Conservation (phyloP, 352 stramenopile species). For the Phytophthora nicotianae region DNA sequence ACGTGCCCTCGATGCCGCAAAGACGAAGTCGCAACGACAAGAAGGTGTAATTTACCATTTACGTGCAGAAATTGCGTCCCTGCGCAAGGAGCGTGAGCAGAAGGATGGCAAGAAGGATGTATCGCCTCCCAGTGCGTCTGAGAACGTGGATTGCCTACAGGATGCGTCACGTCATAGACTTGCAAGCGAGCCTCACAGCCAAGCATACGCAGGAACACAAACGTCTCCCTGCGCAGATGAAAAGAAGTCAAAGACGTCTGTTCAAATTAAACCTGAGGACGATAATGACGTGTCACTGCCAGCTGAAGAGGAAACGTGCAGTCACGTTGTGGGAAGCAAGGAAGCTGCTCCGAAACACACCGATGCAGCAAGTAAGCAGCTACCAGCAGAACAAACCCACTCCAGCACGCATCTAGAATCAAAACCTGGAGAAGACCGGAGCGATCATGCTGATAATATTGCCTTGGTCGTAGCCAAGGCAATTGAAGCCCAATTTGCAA, state of each 20-base stretch:
- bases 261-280: constrained; percentile 3
- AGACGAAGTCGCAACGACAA: constrained; percentile 34
- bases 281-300: constrained; percentile 27
- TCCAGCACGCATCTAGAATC: not conserved
- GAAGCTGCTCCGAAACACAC: not conserved
- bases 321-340: constrained; percentile 2
- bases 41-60: constrained; percentile 35
- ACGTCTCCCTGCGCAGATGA: constrained; percentile 5
- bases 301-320: constrained; percentile 13
- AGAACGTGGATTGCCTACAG: not conserved
- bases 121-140: not conserved
- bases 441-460: constrained; percentile 40
- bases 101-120: constrained; percentile 15
- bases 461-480: constrained; percentile 46
- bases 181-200: not conserved
- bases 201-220: constrained; percentile 24
- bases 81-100: constrained; percentile 32
- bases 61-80: constrained; percentile 30
- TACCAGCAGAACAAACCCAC: constrained; percentile 6
- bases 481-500: constrained; percentile 43
- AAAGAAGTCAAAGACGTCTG: not conserved
- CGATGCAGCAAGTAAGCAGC: not conserved
- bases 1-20: constrained; percentile 23
- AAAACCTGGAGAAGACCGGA: constrained; percentile 16
- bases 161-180: constrained; percentile 1